These are phyloP conservation scores for Clarireedia hainanense DNA, from an alignment of 2,329 filamentous ascomycete species.

Conservation along the genomic window DNA sequence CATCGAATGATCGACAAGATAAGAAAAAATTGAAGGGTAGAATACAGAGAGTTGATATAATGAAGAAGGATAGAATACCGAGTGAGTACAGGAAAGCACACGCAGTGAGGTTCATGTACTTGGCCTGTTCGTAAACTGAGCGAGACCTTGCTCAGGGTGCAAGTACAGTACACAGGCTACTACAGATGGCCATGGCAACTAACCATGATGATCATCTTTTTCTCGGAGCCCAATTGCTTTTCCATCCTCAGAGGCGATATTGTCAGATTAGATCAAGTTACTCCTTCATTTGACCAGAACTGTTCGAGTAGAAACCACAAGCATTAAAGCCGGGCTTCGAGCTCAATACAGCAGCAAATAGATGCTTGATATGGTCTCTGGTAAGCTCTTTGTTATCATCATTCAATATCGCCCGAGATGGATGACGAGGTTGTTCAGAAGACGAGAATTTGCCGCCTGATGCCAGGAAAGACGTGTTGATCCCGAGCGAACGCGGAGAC, in stretches of 20 bases:
- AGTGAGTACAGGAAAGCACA: not conserved
- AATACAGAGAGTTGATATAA: not conserved
- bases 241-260: not conserved
- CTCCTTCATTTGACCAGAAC: conserved; percentile 8
- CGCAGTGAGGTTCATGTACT: not conserved
- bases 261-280: conserved; percentile 14
- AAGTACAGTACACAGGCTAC: too few species aligned
- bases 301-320: conserved; percentile 12
- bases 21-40: not conserved
- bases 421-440: not conserved
- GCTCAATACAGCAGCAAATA: conserved; percentile 2
- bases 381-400: conserved; percentile 20
- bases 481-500: too few species aligned
- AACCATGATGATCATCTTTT: not conserved
- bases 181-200: not conserved
- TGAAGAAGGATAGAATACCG: not conserved
- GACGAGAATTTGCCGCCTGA: not conserved
- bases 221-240: not conserved
- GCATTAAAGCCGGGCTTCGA: conserved; percentile 10
- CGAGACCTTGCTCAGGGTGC: too few species aligned
- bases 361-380: conserved; percentile 9
- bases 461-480: too few species aligned
- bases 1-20: not conserved
- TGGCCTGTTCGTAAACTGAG: too few species aligned
- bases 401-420: conserved; percentile 4